These are phyloP conservation scores for Pseudogymnoascus sp. DNA, from an alignment of 2,329 filamentous ascomycete species.

Conservation along the genomic window DNA sequence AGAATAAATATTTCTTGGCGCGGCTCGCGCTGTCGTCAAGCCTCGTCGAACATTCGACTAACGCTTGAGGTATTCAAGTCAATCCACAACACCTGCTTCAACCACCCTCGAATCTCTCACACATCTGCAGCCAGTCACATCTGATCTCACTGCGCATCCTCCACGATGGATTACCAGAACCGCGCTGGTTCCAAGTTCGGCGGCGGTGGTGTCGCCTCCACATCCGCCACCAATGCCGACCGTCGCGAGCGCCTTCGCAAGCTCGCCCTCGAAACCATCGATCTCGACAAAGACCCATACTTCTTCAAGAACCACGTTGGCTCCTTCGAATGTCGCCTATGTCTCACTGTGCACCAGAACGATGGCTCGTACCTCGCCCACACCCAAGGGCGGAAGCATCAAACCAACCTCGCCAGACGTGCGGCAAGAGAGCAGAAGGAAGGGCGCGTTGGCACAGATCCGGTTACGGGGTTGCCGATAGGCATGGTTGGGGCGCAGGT, in stretches of 20 bases:
- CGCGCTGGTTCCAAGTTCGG: conserved; percentile 96
- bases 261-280: conserved; percentile 96
- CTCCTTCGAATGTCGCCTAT: conserved; percentile 94
- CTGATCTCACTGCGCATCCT: background rate
- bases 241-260: conserved; percentile 94
- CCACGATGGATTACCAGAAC: conserved; percentile 70
- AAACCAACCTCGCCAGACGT: conserved; percentile 92
- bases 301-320: conserved; percentile 99
- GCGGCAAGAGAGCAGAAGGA: conserved; percentile 94
- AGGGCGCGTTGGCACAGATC: conserved; percentile 58
- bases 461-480: conserved; percentile 60
- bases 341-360: conserved; percentile 95
- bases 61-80: background rate
- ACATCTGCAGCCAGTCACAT: background rate
- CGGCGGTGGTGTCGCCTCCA: conserved; percentile 90
- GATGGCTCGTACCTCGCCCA: conserved; percentile 98
- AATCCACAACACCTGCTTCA: background rate
- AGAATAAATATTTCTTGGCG: conserved; percentile 9
- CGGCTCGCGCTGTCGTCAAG: background rate
- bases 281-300: conserved; percentile 98
- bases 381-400: conserved; percentile 97
- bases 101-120: background rate
- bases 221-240: conserved; percentile 90
- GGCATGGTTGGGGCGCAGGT: conserved; percentile 61
- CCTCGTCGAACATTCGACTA: background rate